These are phyloP conservation scores for Omphalotus guepiniiformis DNA, from an alignment of 768 basidiomycete genomes.

Conservation along the genomic window DNA sequence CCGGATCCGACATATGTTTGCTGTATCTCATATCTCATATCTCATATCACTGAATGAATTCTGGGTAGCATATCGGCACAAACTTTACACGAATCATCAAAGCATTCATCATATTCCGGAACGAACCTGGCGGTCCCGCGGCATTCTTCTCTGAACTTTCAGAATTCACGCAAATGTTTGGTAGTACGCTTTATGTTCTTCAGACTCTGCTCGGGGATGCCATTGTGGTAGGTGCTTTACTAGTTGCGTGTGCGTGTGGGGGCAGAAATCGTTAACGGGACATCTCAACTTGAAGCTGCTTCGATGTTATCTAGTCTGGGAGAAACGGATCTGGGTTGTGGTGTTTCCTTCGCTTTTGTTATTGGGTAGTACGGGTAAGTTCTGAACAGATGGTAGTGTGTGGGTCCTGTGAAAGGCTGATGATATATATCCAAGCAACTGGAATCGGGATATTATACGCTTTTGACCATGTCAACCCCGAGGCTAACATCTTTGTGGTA, in stretches of 20 bases:
- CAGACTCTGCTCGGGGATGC: constrained; percentile 15
- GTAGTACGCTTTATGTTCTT: constrained; percentile 9
- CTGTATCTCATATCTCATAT: no score
- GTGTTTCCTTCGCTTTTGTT: not conserved
- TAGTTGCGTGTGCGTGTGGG: constrained; percentile 2
- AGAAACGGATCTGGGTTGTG: not conserved
- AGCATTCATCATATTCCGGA: not conserved
- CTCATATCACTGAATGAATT: not conserved
- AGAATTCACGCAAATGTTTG: constrained; percentile 5
- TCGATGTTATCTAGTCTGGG: constrained; percentile 11
- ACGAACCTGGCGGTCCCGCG: constrained; percentile 1
- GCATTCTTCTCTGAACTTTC: not conserved
- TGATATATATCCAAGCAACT: not conserved
- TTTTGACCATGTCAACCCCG: not conserved
- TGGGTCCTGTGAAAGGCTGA: not conserved
- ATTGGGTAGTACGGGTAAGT: constrained; percentile 1
- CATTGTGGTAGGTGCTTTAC: constrained; percentile 11
- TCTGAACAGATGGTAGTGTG: not conserved
- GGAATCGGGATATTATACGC: constrained; percentile 1
- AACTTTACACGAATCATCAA: not conserved
- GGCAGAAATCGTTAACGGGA: not conserved
- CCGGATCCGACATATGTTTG: no score
- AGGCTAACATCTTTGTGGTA: constrained; percentile 1
- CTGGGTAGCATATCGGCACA: not conserved
- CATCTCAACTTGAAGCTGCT: constrained; percentile 10